phyloP scores from a whole-genome alignment of 495 filamentous ascomycete species.

The Daldinia grandis region DNA sequence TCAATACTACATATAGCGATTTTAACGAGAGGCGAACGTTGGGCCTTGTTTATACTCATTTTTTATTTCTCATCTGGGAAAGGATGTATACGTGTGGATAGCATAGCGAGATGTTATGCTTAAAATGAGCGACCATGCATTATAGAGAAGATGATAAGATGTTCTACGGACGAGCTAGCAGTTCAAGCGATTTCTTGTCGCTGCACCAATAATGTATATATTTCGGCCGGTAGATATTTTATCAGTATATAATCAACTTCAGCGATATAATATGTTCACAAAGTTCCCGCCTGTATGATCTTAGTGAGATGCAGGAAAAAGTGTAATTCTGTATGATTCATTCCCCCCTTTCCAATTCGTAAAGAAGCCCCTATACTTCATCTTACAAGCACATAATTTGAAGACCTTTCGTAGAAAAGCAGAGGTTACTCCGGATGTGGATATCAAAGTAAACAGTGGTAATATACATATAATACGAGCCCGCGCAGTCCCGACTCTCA shows the following conservation, averaged over 20 bases:
- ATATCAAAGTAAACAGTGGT: not conserved
- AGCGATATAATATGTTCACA: slow-evolving; percentile 1
- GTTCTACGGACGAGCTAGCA: not conserved
- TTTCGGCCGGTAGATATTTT: slow-evolving; percentile 25
- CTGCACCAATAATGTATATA: slow-evolving; percentile 23
- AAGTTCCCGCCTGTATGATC: no score
- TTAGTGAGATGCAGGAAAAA: no score
- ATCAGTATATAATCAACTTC: slow-evolving; percentile 32
- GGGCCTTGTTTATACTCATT: slow-evolving; percentile 12
- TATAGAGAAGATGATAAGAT: slow-evolving; percentile 16
- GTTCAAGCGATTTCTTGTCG: not conserved
- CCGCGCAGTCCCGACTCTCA: not conserved
- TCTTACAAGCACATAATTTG: not conserved
- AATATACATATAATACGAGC: not conserved
- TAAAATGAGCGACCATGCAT: slow-evolving; percentile 18
- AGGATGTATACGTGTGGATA: slow-evolving; percentile 7
- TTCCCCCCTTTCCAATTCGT: not conserved
- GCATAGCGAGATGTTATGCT: slow-evolving; percentile 1
- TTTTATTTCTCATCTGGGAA: slow-evolving; percentile 10
- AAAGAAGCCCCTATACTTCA: not conserved
- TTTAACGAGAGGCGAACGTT: slow-evolving; percentile 5
- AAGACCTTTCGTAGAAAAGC: not conserved
- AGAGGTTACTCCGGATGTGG: not conserved
- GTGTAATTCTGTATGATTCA: not conserved
- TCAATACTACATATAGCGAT: slow-evolving; percentile 20